Conservation (phyloP, 2,329 filamentous ascomycete species). For the Diaporthe sp. region DNA sequence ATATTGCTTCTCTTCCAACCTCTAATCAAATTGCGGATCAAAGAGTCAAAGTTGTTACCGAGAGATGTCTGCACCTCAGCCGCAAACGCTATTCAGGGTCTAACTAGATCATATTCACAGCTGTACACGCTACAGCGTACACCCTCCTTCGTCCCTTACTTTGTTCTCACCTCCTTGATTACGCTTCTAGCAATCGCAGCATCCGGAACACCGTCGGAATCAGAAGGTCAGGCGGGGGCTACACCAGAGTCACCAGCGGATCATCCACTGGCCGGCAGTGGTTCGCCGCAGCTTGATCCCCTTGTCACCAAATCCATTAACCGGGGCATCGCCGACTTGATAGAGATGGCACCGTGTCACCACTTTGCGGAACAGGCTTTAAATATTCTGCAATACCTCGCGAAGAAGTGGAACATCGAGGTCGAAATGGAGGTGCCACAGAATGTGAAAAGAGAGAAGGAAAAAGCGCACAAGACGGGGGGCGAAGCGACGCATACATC, state of each 20-base stretch:
- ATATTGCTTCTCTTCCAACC: conserved; percentile 79
- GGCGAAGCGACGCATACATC: neutral
- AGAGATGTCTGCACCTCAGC: conserved; percentile 73
- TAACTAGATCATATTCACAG: conserved; percentile 66
- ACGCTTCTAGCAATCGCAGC: conserved; percentile 68
- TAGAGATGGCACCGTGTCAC: conserved; percentile 70
- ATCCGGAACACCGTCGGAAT: conserved; percentile 35
- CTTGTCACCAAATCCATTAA: conserved; percentile 57
- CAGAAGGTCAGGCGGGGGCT: conserved; percentile 24
- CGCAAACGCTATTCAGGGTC: conserved; percentile 67
- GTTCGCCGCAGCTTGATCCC: conserved; percentile 44
- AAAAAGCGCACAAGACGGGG: neutral
- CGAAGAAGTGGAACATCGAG: conserved; percentile 68
- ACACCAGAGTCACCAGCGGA: neutral
- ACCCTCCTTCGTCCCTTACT: conserved; percentile 70
- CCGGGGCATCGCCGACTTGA: conserved; percentile 66
- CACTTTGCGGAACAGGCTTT: conserved; percentile 70
- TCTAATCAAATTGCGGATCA: conserved; percentile 72
- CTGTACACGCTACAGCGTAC: conserved; percentile 68
- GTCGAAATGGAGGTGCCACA: conserved; percentile 51
- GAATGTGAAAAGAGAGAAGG: conserved; percentile 31
- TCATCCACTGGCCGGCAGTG: neutral
- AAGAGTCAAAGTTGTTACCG: conserved; percentile 71
- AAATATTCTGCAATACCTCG: conserved; percentile 68
- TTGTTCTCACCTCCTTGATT: conserved; percentile 69